Conservation (phyloP, 2,329 filamentous ascomycete genomes). For the Macrophomina pseudophaseolina region DNA sequence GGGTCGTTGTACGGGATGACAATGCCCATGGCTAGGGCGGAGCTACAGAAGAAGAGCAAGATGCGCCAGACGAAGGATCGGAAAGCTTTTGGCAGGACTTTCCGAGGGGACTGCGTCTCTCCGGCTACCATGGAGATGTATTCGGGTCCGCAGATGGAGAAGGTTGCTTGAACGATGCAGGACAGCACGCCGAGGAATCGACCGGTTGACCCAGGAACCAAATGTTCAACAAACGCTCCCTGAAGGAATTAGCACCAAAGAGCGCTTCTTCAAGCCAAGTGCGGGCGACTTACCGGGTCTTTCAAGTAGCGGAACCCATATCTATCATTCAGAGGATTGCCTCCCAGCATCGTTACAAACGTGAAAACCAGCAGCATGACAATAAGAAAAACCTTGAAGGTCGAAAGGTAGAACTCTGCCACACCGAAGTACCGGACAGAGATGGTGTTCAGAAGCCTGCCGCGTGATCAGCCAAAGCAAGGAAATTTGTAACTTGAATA, state of each 20-base stretch:
- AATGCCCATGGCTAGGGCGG: conserved; percentile 62
- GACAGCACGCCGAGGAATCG: conserved; percentile 38
- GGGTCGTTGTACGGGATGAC: conserved; percentile 59
- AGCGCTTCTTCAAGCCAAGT: not conserved
- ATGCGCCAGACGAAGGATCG: conserved; percentile 61
- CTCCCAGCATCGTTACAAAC: conserved; percentile 53
- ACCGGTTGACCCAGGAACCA: conserved; percentile 35
- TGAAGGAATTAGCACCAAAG: not conserved
- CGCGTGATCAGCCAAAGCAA: not conserved
- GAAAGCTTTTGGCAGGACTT: conserved; percentile 58
- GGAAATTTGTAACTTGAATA: not conserved
- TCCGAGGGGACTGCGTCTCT: conserved; percentile 53
- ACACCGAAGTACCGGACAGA: conserved; percentile 60
- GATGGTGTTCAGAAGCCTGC: conserved; percentile 47
- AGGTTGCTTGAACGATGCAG: conserved; percentile 43
- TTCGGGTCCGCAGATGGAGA: conserved; percentile 55
- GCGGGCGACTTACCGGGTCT: conserved; percentile 31
- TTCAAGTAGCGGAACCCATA: conserved; percentile 55
- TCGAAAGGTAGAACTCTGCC: conserved; percentile 52
- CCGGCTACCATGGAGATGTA: conserved; percentile 56
- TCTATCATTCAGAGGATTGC: conserved; percentile 48
- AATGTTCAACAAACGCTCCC: conserved; percentile 40
- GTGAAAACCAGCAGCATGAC: conserved; percentile 53
- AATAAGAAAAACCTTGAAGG: conserved; percentile 54
- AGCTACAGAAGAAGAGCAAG: conserved; percentile 56